A percentile compares a stretch with the other conserved stretches of the same genome.
Evolutionary conservation across 1,284 basidiomycete species (phyloP).

Genomic region (Grifola frondosa): DNA sequence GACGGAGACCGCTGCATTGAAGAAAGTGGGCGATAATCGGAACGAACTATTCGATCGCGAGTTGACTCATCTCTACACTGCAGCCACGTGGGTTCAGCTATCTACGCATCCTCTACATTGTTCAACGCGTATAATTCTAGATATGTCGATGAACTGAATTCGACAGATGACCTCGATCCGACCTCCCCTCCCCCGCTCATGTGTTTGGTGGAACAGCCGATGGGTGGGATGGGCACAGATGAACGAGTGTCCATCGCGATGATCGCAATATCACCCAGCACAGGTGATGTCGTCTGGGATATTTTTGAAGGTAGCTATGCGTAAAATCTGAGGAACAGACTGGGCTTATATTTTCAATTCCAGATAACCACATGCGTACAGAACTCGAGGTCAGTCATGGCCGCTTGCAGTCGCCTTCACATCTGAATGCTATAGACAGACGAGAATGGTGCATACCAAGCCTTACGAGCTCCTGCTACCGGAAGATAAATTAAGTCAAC

Average conservation of each 20-base stretch:
- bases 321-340: no score
- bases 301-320: constrained; percentile 69
- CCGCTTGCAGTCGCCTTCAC: background rate
- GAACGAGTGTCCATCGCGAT: constrained; percentile 70
- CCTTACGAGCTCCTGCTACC: constrained; percentile 85
- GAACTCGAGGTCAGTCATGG: constrained; percentile 72
- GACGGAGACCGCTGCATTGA: constrained; percentile 92
- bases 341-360: constrained; percentile 1
- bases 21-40: constrained; percentile 85
- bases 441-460: constrained; percentile 77
- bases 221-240: constrained; percentile 50
- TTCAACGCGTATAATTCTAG: constrained; percentile 37
- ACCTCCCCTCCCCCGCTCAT: constrained; percentile 60
- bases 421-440: constrained; percentile 42
- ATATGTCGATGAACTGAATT: constrained; percentile 73
- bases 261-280: constrained; percentile 81
- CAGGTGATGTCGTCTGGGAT: constrained; percentile 92
- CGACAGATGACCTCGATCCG: constrained; percentile 62
- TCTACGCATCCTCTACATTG: background rate
- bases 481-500: constrained; percentile 57
- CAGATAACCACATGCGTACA: constrained; percentile 80
- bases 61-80: constrained; percentile 83
- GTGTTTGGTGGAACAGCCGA: constrained; percentile 69
- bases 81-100: constrained; percentile 70
- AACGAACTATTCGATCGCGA: constrained; percentile 82